Base-by-base conservation (phyloP, 1,139 yeast species). In the Nadsonia starkeyi-henricii region DNA sequence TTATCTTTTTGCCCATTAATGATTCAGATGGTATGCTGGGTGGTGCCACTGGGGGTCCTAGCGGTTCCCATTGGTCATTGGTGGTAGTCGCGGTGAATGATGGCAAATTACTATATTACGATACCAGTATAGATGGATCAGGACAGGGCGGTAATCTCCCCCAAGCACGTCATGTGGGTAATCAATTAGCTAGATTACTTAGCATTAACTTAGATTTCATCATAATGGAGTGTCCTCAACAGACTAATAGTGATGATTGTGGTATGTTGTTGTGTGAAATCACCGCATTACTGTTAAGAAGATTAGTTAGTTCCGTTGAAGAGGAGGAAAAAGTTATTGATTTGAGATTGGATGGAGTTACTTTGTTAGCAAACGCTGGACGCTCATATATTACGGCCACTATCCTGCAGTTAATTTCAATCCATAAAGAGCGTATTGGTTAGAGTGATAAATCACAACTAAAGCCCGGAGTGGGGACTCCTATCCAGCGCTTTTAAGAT, bases 241-340 rank as follows among this genome's bases (percentile, higher is more conserved):
- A 85, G 62, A 68, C 69, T 42, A 83, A 84, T 58, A 84, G 85
- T 0, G 77, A 73, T 47, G 95, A 85, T 58, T 84, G 94, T 64
- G 95, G 95, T 0, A 80, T 82, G 0, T 73, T 79, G 52, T 78
- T 83, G 7, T 73, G 82, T 52, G 74, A 73, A 47, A 62, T 73
- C 20, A 69, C 77, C 0, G 68, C 72, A 9, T 45, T 18, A 7
- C 37, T 26, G 20, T 18, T 21, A 18, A 19, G n/a, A 20, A 13
- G 13, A n/a, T 33, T 36, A 19, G 20, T 8, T 45, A 23, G 20
- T 39, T 36, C 45, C 33, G 23, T 41, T 5, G 28, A 23, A 23
- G 28, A 45, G 41, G 42, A 47, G 1, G 42, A 41, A 20, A 42
- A 43, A 3, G 44, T 43, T 15, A 56, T 68, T 28, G 59, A 64